A percentile compares a stretch with the other conserved stretches of the same genome.
Evolutionary conservation across 1,139 yeast species (phyloP).

Genomic region (Candida neerlandica): DNA sequence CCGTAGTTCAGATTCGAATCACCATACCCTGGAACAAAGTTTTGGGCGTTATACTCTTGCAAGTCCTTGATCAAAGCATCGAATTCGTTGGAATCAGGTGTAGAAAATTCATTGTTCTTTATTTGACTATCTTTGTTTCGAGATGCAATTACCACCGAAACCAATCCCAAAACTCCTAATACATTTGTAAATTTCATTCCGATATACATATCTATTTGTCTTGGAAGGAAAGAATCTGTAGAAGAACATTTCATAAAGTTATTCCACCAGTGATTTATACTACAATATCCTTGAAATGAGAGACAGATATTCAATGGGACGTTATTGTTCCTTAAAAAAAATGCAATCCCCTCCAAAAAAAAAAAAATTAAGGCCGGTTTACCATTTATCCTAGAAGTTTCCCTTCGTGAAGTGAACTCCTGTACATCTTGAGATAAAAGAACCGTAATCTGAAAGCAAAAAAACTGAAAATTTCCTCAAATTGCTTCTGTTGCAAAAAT

Average conservation of each 20-base stretch:
- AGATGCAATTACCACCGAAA: constrained; percentile 13
- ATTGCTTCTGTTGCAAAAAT: not conserved
- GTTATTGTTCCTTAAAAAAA: not conserved
- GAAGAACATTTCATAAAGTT: not conserved
- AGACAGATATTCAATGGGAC: not conserved
- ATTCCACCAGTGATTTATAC: not conserved
- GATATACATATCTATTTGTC: not conserved
- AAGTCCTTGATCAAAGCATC: constrained; percentile 14
- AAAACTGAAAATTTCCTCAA: not conserved
- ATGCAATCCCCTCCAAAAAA: no score
- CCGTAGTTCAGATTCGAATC: not conserved
- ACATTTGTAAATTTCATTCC: not conserved
- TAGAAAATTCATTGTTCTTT: not conserved
- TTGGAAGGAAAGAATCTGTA: not conserved
- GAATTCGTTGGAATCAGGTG: not conserved
- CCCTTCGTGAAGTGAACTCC: not conserved
- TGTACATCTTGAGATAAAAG: not conserved
- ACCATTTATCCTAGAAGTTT: not conserved
- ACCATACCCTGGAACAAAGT: constrained; percentile 1
- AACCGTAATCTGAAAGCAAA: not conserved
- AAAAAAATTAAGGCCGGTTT: not conserved
- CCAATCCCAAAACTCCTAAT: constrained; percentile 5
- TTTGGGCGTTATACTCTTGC: constrained; percentile 11
- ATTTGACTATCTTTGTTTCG: constrained; percentile 7
- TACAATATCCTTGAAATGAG: not conserved